A percentile compares a stretch with the other conserved stretches of the same genome.
Conservation (phyloP, 1,139 yeast species). For the Nakaseomyces uthaithaninus region DNA sequence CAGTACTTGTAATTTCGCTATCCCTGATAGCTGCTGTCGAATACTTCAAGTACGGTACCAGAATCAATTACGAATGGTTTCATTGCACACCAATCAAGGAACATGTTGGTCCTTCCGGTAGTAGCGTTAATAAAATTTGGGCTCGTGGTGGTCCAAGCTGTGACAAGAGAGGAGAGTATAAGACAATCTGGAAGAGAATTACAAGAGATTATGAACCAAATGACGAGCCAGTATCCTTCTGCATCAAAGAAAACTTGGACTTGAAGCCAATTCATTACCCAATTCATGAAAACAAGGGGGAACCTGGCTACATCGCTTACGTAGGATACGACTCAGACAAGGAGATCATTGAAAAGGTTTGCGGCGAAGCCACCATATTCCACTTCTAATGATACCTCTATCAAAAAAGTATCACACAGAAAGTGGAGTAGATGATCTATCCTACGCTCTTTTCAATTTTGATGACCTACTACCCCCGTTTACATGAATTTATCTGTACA, state of each 20-base stretch:
- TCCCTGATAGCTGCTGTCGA: slow-evolving; percentile 35
- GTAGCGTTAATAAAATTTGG: slow-evolving; percentile 24
- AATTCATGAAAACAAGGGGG: slow-evolving; percentile 29
- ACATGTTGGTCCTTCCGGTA: slow-evolving; percentile 22
- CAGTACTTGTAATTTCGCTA: slow-evolving; percentile 28
- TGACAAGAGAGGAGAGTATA: slow-evolving; percentile 37
- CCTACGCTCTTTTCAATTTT: too few relatives aligned
- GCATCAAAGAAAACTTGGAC: slow-evolving; percentile 29
- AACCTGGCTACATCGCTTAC: slow-evolving; percentile 33
- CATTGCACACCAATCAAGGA: slow-evolving; percentile 35
- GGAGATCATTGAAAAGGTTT: slow-evolving; percentile 20
- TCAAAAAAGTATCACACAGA: background rate
- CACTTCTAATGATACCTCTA: slow-evolving; percentile 18
- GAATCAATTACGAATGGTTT: slow-evolving; percentile 36
- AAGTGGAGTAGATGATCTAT: too few relatives aligned
- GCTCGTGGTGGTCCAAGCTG: slow-evolving; percentile 38
- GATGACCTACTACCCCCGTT: too few relatives aligned
- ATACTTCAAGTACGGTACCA: slow-evolving; percentile 36
- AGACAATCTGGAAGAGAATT: slow-evolving; percentile 33
- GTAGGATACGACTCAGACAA: slow-evolving; percentile 31
- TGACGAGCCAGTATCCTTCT: slow-evolving; percentile 30
- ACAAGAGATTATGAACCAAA: slow-evolving; percentile 35
- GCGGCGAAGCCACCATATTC: slow-evolving; percentile 26
- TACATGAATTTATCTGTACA: too few relatives aligned
- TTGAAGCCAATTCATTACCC: slow-evolving; percentile 30